phyloP scores from a whole-genome alignment of 805 yeast genomes.

The Metschnikowia corniflorae region DNA sequence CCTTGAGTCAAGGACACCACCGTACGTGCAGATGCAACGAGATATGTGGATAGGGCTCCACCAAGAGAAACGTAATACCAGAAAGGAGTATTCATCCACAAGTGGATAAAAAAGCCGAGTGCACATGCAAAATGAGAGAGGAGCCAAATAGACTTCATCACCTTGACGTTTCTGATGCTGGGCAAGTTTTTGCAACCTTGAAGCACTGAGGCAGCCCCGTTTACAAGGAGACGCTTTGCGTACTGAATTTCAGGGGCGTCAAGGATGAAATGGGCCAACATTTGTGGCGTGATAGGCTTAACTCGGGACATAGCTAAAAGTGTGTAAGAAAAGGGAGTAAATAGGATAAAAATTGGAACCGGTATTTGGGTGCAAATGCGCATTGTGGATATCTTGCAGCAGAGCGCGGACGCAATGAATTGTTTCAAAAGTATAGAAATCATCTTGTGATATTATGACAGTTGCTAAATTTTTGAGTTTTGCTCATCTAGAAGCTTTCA shows the following conservation, averaged over 20 bases:
- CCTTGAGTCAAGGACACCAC: constrained; percentile 8
- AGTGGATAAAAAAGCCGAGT: constrained; percentile 10
- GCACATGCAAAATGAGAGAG: constrained; percentile 13
- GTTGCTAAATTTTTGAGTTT: no score
- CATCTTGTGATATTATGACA: no score
- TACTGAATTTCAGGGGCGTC: constrained; percentile 13
- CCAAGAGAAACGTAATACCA: constrained; percentile 13
- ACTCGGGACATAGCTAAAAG: constrained; percentile 12
- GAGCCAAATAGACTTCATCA: constrained; percentile 12
- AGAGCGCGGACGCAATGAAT: not conserved
- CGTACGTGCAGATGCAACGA: constrained; percentile 13
- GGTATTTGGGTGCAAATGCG: constrained; percentile 8
- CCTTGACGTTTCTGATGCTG: constrained; percentile 8
- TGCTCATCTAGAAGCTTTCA: no score
- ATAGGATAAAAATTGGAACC: not conserved
- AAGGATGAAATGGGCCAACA: constrained; percentile 10
- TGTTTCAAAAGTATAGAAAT: no score
- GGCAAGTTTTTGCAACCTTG: constrained; percentile 6
- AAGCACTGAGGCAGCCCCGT: not conserved
- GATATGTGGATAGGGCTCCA: constrained; percentile 15
- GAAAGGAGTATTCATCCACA: constrained; percentile 1
- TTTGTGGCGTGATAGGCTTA: constrained; percentile 14
- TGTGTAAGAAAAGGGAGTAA: not conserved
- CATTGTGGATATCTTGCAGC: no score
- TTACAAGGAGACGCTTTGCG: not conserved